Conservation (phyloP, 2,329 filamentous ascomycete species). For the Macroventuria anomochaeta region DNA sequence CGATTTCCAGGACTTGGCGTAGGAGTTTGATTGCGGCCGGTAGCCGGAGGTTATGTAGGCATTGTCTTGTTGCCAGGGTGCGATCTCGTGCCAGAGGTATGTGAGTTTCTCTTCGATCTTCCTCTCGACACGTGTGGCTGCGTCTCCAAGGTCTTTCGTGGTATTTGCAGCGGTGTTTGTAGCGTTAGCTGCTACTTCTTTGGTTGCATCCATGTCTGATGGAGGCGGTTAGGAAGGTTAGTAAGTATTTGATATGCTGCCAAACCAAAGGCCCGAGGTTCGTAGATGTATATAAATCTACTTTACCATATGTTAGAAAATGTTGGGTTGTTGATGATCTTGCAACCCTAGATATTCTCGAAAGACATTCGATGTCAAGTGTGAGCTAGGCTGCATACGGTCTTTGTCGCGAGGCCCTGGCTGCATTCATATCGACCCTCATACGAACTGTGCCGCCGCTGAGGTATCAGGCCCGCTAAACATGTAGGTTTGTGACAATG, state of each 20-base stretch:
- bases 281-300: neutral
- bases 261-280: neutral
- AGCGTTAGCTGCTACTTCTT: slow-evolving; percentile 24
- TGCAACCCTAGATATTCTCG: neutral
- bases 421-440: neutral
- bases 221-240: neutral
- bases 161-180: slow-evolving; percentile 14
- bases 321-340: slow-evolving; percentile 1
- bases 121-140: slow-evolving; percentile 10
- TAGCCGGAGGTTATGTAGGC: slow-evolving; percentile 73
- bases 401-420: slow-evolving; percentile 18
- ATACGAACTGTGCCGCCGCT: neutral
- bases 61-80: slow-evolving; percentile 65
- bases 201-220: slow-evolving; percentile 32
- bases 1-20: slow-evolving; percentile 62
- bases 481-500: neutral
- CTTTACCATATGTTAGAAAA: neutral
- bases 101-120: slow-evolving; percentile 57
- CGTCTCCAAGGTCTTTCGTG: slow-evolving; percentile 28
- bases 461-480: neutral
- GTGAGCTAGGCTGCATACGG: slow-evolving; percentile 20
- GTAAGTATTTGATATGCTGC: neutral
- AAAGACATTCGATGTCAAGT: slow-evolving; percentile 1
- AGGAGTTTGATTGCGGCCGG: slow-evolving; percentile 68
- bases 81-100: slow-evolving; percentile 53